Conservation (phyloP, 2,329 filamentous ascomycete species). For the Alternaria gaisen region DNA sequence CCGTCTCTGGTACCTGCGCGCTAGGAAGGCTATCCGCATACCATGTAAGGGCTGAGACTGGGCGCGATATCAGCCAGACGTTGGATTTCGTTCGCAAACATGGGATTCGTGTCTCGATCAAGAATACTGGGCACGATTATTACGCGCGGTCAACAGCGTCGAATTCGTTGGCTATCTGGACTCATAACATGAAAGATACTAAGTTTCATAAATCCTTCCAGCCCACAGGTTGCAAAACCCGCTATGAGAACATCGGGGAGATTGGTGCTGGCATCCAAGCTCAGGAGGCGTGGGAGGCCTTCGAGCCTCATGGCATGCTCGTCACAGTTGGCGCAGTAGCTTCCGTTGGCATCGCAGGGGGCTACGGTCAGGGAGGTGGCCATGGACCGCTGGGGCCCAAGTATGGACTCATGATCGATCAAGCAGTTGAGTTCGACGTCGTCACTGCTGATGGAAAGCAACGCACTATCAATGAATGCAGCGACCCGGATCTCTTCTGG, state of each 20-base stretch:
- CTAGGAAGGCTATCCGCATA: constrained; percentile 47
- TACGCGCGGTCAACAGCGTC: constrained; percentile 46
- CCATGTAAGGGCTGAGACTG: constrained; percentile 40
- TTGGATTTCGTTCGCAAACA: constrained; percentile 42
- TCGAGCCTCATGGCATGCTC: constrained; percentile 43
- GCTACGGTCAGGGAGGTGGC: constrained; percentile 60
- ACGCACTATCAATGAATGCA: constrained; percentile 47
- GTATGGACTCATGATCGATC: constrained; percentile 52
- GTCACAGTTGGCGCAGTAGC: constrained; percentile 48
- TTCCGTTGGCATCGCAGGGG: constrained; percentile 61
- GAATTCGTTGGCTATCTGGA: constrained; percentile 49
- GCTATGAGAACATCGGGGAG: constrained; percentile 45
- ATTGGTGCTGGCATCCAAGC: constrained; percentile 48
- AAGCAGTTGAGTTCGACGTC: constrained; percentile 49
- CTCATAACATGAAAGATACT: constrained; percentile 45
- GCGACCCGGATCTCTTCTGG: constrained; percentile 48
- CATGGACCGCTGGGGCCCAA: constrained; percentile 63
- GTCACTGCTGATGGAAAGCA: constrained; percentile 44
- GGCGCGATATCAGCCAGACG: constrained; percentile 39
- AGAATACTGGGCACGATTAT: constrained; percentile 51
- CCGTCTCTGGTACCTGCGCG: constrained; percentile 40
- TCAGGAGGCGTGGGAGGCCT: constrained; percentile 48
- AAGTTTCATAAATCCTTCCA: constrained; percentile 40
- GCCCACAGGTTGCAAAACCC: constrained; percentile 33
- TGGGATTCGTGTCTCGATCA: constrained; percentile 47